Evolutionary conservation across 768 basidiomycete genomes (phyloP).

Genomic region (Lentinus brumalis): DNA sequence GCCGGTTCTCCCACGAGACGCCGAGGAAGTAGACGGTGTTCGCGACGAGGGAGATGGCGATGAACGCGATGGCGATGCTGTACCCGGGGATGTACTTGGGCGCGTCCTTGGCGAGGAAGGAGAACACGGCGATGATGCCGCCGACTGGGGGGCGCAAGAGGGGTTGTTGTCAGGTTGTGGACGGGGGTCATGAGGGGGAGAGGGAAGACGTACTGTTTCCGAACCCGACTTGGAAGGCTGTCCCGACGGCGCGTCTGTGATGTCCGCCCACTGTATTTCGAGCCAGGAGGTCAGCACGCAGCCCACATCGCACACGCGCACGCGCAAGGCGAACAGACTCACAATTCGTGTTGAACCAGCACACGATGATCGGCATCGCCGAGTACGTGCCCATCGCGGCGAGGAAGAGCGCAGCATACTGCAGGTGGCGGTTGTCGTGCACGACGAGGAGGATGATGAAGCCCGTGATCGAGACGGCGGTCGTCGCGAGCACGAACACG

Average conservation of each 20-base stretch:
- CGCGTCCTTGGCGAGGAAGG: slow-evolving; percentile 32
- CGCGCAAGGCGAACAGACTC: background rate
- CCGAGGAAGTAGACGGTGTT: slow-evolving; percentile 26
- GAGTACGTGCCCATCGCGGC: slow-evolving; percentile 26
- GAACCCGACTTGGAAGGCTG: slow-evolving; percentile 32
- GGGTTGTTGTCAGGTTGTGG: background rate
- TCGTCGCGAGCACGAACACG: slow-evolving; percentile 24
- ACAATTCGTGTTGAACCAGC: slow-evolving; percentile 30
- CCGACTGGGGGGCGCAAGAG: slow-evolving; percentile 19
- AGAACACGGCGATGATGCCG: slow-evolving; percentile 31
- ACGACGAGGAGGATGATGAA: slow-evolving; percentile 26
- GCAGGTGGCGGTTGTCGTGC: slow-evolving; percentile 23
- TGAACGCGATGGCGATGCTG: slow-evolving; percentile 30
- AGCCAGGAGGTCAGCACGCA: background rate
- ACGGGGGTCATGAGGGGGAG: background rate
- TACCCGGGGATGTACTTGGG: slow-evolving; percentile 30
- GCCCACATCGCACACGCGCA: background rate
- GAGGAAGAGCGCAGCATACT: slow-evolving; percentile 28
- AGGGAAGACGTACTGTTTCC: slow-evolving; percentile 26
- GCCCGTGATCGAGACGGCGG: slow-evolving; percentile 22
- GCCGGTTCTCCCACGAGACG: slow-evolving; percentile 24
- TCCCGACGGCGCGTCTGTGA: slow-evolving; percentile 26
- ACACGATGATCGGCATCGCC: slow-evolving; percentile 28
- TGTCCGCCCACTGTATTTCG: slow-evolving; percentile 26
- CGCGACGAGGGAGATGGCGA: slow-evolving; percentile 25